Base-by-base conservation (phyloP, 2,329 filamentous ascomycete genomes). In the Fusarium sarcochroum region DNA sequence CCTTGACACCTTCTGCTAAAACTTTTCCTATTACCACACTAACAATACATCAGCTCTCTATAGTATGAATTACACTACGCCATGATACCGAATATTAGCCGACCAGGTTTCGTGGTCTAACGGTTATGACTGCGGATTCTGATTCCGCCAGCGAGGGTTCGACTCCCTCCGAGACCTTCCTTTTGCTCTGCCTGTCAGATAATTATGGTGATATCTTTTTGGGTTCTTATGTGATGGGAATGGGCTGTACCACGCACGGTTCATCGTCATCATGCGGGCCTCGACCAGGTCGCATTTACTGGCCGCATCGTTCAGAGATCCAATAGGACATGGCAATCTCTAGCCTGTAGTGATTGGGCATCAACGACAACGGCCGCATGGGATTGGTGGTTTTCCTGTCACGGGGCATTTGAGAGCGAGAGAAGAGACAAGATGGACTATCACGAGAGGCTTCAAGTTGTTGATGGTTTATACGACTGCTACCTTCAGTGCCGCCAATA, bases 251-350 rank as follows among this genome's bases (percentile, higher is more conserved):
- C 34, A 30, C 25, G 38, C 60, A 49, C 37, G 35, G 64, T 68
- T 47, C 56, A 32, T 46, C 56, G 45, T 66, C 48, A 41, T 65
- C 59, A 66, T 57, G 59, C 51, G 49, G 60, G 55, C 60, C 66
- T 53, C 48, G 60, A 66, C 60, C 55, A 27, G 66, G 60, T 46
- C 60, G 51, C 56, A 20, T 66, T 45, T 35, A 54, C 14, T 32
- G 66, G 66, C 51, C 66, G 66, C 66, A 69, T 45, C 32, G 32
- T 25, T 25, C 17, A 37, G 37, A 38, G 15, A 13, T 21, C 61
- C 61, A 64, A 64, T 64, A 48, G 27, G 32, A 58, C 20, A 18
- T 15, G 7, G 40, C 9, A 37, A 4, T 21, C 37, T n/a, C 32
- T 55, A 27, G 42, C 21, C 35, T 32, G 27, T 30, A n/a, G 40